Base-by-base conservation (phyloP, 139 green algal genomes). In the Tetraselmis striata region DNA sequence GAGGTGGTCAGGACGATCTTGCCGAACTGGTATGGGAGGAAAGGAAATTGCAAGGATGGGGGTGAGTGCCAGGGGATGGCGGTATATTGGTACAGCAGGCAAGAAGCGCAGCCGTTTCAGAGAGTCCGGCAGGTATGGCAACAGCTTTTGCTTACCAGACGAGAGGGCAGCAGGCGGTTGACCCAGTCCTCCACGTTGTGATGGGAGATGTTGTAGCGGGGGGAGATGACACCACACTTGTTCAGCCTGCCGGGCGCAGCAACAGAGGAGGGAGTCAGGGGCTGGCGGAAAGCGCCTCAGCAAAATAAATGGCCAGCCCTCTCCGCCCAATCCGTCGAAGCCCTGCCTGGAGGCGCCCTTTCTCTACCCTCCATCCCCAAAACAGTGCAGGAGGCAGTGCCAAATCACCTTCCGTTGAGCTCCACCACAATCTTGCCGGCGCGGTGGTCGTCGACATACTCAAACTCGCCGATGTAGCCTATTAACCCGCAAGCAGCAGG, bases 381-480 rank as follows among this genome's bases (percentile, higher is more conserved):
- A n/a, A n/a, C n/a, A n/a, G n/a, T n/a, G n/a, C n/a, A n/a, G n/a
- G n/a, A n/a, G n/a, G n/a, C n/a, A n/a, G n/a, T n/a, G n/a, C n/a
- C n/a, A n/a, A n/a, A n/a, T 29, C 77, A 89, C 87, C 95, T 86
- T 31, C 97, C 97, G 86, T 98, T 99, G 26, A 99, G 92, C 92
- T 99, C 95, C 45, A 99, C 95, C 22, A 99, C 97, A 85, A 99
- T 99, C 93, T 99, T 99, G 85, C 97, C 97, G 1, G 88, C 90
- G 30, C 97, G 90, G 88, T 98, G 96, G 93, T 99, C 97, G 82
- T 99, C 97, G 32, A 99, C 95, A 80, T 95, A 92, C 89, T 99
- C 97, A 85, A 99, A 99, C 92, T 99, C 97, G 84, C 92, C 92
- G 85, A 99, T 99, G 94, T 99, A 99, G 32, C 96, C 96, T 98